These are phyloP conservation scores for Pichia californica DNA, from an alignment of 805 yeast species.

Conservation along the genomic window DNA sequence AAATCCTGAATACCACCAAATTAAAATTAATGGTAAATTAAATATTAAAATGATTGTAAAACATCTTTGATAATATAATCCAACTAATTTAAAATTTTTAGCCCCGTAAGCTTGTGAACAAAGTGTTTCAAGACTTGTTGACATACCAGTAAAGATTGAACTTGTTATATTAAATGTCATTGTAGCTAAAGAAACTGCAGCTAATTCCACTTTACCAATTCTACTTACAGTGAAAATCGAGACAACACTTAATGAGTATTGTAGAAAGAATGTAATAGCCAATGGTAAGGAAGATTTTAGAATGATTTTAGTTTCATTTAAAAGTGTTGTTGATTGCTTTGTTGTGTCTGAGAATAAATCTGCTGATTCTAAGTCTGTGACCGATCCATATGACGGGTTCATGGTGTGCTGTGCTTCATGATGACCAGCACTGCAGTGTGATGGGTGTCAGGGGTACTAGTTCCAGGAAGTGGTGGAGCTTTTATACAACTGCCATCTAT, in stretches of 20 bases:
- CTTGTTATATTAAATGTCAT: constrained; percentile 71
- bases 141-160: constrained; percentile 61
- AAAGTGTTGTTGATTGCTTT: too few relatives aligned
- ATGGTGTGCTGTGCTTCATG: too few relatives aligned
- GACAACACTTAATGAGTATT: constrained; percentile 60
- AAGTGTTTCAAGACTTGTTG: constrained; percentile 62
- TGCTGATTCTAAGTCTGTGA: too few relatives aligned
- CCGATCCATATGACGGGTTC: too few relatives aligned
- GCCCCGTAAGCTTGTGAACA: constrained; percentile 69
- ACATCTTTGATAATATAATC: constrained; percentile 48
- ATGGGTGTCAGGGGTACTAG: too few relatives aligned
- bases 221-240: constrained; percentile 67
- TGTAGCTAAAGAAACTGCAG: constrained; percentile 60
- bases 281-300: constrained; percentile 37
- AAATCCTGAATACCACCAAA: constrained; percentile 53
- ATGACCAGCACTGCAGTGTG: too few relatives aligned
- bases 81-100: constrained; percentile 10
- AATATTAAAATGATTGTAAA: constrained; percentile 39
- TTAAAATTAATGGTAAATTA: constrained; percentile 41
- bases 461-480: too few relatives aligned
- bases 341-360: too few relatives aligned
- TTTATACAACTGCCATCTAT: too few relatives aligned
- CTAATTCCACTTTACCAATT: constrained; percentile 56
- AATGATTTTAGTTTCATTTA: constrained; percentile 11
- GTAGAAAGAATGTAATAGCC: constrained; percentile 54